A percentile compares a stretch with the other conserved stretches of the same genome.
Conservation (phyloP, 1,284 basidiomycete species). For the Inonotus hispidus region DNA sequence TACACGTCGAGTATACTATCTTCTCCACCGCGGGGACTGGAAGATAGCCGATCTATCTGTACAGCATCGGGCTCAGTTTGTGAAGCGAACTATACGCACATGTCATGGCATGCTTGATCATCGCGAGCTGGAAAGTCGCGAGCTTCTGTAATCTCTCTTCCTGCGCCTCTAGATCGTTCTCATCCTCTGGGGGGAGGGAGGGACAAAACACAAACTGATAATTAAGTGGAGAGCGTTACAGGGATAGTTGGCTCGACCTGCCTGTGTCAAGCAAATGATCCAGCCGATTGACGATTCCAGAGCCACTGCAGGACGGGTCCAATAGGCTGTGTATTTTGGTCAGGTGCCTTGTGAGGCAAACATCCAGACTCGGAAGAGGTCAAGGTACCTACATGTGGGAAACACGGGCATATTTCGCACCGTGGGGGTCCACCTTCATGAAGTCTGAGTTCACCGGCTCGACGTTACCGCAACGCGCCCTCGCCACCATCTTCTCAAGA, state of each 20-base stretch:
- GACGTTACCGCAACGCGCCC: conserved; percentile 77
- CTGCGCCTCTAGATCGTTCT: conserved; percentile 44
- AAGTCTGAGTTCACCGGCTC: conserved; percentile 75
- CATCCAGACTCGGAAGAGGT: conserved; percentile 3
- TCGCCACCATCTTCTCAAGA: conserved; percentile 76
- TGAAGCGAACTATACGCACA: conserved; percentile 46
- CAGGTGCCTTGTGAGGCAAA: neutral
- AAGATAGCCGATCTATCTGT: neutral
- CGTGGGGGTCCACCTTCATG: conserved; percentile 61
- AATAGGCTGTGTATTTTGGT: conserved; percentile 51
- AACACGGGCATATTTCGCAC: conserved; percentile 54
- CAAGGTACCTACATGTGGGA: conserved; percentile 73
- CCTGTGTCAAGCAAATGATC: conserved; percentile 78
- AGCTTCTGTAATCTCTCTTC: conserved; percentile 76
- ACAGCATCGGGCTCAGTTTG: neutral
- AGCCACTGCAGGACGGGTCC: conserved; percentile 92
- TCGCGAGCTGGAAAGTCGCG: conserved; percentile 83
- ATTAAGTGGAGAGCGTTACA: conserved; percentile 5
- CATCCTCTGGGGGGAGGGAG: conserved; percentile 29
- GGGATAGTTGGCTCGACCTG: conserved; percentile 22
- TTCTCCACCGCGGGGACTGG: conserved; percentile 54
- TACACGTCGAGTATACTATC: conserved; percentile 97
- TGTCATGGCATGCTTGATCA: conserved; percentile 93
- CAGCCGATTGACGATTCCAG: conserved; percentile 86
- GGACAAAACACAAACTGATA: conserved; percentile 21